Conservation (phyloP, 495 filamentous ascomycete genomes). For the Aspergillus heteromorphus region DNA sequence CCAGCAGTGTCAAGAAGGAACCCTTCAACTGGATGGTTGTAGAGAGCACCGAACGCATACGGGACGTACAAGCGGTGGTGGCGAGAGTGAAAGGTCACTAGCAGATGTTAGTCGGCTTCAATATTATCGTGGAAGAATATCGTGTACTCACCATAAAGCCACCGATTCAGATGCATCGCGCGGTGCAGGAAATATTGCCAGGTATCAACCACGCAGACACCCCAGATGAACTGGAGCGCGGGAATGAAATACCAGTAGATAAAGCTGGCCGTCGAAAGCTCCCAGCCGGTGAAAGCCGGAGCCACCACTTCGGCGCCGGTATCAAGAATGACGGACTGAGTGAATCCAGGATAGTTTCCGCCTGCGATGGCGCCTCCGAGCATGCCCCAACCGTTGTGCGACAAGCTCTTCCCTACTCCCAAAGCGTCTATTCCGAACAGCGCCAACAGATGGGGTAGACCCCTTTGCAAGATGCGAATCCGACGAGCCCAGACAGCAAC, state of each 20-base stretch:
- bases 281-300: conserved; percentile 56
- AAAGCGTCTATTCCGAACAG: conserved; percentile 39
- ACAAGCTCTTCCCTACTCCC: conserved; percentile 32
- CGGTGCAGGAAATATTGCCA: conserved; percentile 98
- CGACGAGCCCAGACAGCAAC: conserved; percentile 75
- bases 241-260: conserved; percentile 80
- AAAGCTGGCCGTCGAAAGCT: conserved; percentile 62
- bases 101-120: conserved; percentile 1
- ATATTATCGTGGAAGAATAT: not conserved
- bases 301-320: conserved; percentile 28
- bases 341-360: conserved; percentile 59
- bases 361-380: conserved; percentile 66
- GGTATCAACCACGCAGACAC: conserved; percentile 73
- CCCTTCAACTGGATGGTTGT: conserved; percentile 88
- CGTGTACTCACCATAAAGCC: conserved; percentile 77
- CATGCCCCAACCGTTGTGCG: conserved; percentile 49
- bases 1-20: conserved; percentile 90
- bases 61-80: conserved; percentile 96
- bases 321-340: conserved; percentile 29
- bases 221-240: conserved; percentile 64
- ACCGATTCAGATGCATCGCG: conserved; percentile 89
- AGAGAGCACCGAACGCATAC: conserved; percentile 94
- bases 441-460: conserved; percentile 53
- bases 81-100: conserved; percentile 83
- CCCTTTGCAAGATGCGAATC: conserved; percentile 64